phyloP scores from a whole-genome alignment of 257 asterid species.

The Cordia subcordata region DNA sequence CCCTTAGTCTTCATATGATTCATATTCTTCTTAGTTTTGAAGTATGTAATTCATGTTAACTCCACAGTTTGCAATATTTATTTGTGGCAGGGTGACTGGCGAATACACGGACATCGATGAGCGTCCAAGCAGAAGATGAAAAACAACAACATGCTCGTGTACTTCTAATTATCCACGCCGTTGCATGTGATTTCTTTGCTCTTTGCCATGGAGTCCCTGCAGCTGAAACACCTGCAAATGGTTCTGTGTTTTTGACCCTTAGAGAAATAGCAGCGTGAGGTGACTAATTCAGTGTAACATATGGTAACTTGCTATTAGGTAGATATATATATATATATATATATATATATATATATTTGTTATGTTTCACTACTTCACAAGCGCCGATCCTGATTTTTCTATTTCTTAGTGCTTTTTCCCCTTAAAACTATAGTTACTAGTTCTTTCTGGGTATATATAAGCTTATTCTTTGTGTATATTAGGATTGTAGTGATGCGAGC shows the following conservation, averaged over 20 bases:
- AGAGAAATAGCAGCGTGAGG: background rate
- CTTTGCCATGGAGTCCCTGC: background rate
- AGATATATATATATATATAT: too few relatives aligned
- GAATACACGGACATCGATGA: constrained; percentile 56
- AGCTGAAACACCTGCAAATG: too few relatives aligned
- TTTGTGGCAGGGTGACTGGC: constrained; percentile 59
- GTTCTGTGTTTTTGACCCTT: too few relatives aligned
- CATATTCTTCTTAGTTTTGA: background rate
- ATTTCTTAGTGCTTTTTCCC: too few relatives aligned
- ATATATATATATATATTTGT: too few relatives aligned
- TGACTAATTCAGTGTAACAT: background rate
- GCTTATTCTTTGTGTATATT: too few relatives aligned
- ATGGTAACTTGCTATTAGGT: background rate
- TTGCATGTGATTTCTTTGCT: background rate
- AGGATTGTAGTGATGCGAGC: background rate
- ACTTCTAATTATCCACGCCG: background rate
- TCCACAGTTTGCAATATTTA: too few relatives aligned
- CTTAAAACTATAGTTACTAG: background rate
- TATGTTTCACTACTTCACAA: background rate
- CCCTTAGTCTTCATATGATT: too few relatives aligned
- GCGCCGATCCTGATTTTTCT: background rate
- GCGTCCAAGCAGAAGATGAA: background rate
- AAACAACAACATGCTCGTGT: background rate
- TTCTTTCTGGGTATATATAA: too few relatives aligned
- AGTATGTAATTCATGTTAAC: background rate